Evolutionary conservation across 2,329 filamentous ascomycete genomes (phyloP).

Genomic region (Xylariaceae sp.): DNA sequence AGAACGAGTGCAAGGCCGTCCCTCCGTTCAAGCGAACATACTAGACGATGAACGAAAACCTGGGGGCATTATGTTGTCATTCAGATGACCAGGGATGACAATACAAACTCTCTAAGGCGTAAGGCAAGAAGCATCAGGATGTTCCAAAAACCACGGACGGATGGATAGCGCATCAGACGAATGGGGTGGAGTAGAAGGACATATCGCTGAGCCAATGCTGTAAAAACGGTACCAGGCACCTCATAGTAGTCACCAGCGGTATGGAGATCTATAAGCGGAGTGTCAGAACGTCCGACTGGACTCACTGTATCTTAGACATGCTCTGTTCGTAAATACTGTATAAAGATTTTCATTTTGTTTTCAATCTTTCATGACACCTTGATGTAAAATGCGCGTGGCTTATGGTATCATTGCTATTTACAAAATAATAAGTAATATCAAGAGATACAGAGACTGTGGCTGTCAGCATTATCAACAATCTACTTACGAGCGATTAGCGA

Average conservation of each 20-base stretch:
- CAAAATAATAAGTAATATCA: no score
- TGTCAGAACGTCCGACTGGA: no score
- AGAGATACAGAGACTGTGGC: no score
- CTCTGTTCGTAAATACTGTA: constrained; percentile 22
- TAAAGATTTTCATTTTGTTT: constrained; percentile 21
- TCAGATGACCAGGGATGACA: constrained; percentile 7
- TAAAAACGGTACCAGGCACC: no score
- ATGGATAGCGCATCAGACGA: no score
- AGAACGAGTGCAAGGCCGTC: constrained; percentile 92
- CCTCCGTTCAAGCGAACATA: constrained; percentile 95
- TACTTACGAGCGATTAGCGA: no score
- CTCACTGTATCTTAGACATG: constrained; percentile 27
- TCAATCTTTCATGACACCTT: neutral
- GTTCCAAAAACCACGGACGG: constrained; percentile 13
- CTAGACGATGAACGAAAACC: constrained; percentile 41
- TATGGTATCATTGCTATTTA: no score
- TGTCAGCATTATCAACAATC: no score
- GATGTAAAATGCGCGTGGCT: neutral
- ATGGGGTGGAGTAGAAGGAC: no score
- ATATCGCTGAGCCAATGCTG: no score
- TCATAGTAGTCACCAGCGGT: no score
- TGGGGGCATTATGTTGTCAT: constrained; percentile 1
- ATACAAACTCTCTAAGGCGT: constrained; percentile 14
- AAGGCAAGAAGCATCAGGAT: constrained; percentile 9
- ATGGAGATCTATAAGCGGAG: no score